These are phyloP conservation scores for Aspergillus quadricinctus DNA, from an alignment of 2,329 filamentous ascomycete genomes.

Conservation along the genomic window DNA sequence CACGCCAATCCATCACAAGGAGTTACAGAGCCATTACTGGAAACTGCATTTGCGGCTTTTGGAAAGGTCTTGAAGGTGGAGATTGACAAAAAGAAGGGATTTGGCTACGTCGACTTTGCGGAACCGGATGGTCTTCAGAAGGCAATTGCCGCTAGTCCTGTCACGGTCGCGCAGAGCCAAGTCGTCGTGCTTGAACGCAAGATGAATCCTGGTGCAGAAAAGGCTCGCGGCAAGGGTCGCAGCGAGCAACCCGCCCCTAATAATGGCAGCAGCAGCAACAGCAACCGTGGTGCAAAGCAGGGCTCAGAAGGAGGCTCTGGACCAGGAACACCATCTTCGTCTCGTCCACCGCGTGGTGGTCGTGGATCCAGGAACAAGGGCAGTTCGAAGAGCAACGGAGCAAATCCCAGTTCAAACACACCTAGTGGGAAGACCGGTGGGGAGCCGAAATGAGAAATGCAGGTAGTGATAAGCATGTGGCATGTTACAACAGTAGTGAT, in stretches of 20 bases:
- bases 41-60: conserved; percentile 68
- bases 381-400: conserved; percentile 9
- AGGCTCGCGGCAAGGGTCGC: conserved; percentile 28
- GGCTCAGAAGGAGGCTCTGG: conserved; percentile 13
- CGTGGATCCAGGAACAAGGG: conserved; percentile 16
- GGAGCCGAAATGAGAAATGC: conserved; percentile 12
- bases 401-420: conserved; percentile 5
- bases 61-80: conserved; percentile 76
- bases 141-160: conserved; percentile 75
- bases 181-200: conserved; percentile 75
- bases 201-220: conserved; percentile 29
- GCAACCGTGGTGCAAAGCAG: conserved; percentile 7
- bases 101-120: conserved; percentile 86
- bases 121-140: conserved; percentile 68
- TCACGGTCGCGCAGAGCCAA: conserved; percentile 76
- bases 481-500: background rate
- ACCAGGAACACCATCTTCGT: conserved; percentile 4
- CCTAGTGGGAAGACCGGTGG: conserved; percentile 8
- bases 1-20: conserved; percentile 86
- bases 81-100: conserved; percentile 91
- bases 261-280: conserved; percentile 2
- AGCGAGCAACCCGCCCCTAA: conserved; percentile 15
- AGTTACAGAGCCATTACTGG: conserved; percentile 76
- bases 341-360: conserved; percentile 16
- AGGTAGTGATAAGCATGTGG: background rate